Evolutionary conservation across 345 rosid species (phyloP).

Genomic region (Eucalyptus erythrocorys): DNA sequence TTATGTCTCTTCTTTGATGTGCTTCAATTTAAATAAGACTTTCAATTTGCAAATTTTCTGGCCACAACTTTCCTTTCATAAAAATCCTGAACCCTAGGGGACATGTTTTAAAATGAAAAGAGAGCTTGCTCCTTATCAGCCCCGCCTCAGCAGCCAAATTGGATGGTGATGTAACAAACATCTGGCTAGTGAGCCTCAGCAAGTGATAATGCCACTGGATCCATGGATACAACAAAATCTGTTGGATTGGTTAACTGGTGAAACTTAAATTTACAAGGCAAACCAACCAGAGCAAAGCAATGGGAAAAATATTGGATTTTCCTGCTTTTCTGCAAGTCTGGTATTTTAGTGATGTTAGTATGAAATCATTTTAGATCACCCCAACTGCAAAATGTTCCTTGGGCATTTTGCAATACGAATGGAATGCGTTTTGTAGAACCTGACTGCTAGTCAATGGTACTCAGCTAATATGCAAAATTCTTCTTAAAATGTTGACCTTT

Average conservation of each 20-base stretch:
- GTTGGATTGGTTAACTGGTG: background rate
- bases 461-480: background rate
- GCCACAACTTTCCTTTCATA: background rate
- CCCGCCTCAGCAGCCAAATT: background rate
- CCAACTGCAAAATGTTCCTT: background rate
- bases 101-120: background rate
- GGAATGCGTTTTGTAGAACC: background rate
- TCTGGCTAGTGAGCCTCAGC: background rate
- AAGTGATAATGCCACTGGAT: background rate
- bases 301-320: background rate
- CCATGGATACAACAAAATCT: background rate
- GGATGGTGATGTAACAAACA: background rate
- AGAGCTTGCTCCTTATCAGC: background rate
- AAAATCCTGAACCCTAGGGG: background rate
- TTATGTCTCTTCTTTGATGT: background rate
- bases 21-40: background rate
- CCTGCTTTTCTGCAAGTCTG: background rate
- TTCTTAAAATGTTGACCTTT: background rate
- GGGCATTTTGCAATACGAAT: background rate
- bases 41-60: background rate
- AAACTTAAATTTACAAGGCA: background rate
- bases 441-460: background rate
- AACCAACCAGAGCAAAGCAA: background rate
- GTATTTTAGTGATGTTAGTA: background rate
- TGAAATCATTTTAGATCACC: background rate